Base-by-base conservation (phyloP, 2,329 filamentous ascomycete genomes). In the Xylaria sp. region DNA sequence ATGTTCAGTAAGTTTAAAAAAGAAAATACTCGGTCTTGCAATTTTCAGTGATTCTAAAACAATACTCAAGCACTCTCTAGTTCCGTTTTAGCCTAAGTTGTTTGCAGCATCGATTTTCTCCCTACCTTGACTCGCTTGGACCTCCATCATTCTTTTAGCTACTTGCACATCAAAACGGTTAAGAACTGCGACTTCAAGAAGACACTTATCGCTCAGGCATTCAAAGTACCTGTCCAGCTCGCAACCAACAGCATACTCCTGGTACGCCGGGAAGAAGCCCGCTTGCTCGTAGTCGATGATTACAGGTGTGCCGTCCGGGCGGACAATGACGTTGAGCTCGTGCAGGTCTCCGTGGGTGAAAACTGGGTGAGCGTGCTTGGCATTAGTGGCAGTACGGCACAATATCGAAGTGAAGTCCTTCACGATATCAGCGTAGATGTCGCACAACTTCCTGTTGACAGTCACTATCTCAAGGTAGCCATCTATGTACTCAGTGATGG, bases 261-360 rank as follows among this genome's bases (percentile, higher is more conserved):
- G 18, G 5, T 48, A 71, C 0, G 50, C 37, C 0, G 69, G 69
- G 9, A 58, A 69, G 3, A 66, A 71, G 0, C 69, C 69, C 2
- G 69, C 46, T 2, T 18, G 0, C 9, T 66, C 57, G 2, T 20
- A 71, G 12, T 66, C 66, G 2, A 69, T 63, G 0, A 71, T 39
- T 1, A 39, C 12, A 0, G 63, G 66, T 2, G 23, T 63, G 5
- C 54, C 62, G 34, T 63, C 39, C 2, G 8, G 3, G 2, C 39
- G 52, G 6, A 71, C 6, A 0, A 71, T 44, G 5, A 71, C 13
- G 3, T 69, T 69, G 1, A 1, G 8, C 1, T 46, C 39, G 39
- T 71, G 46, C 0, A 71, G 3, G 28, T 65, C 62, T 0, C 34
- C 55, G 23, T 71, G 66, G 1, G 58, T 23, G 8, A 71, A 71